A percentile compares a stretch with the other conserved stretches of the same genome.
Evolutionary conservation across 2,329 filamentous ascomycete genomes (phyloP).

Genomic region (Paecilomyces variotii): DNA sequence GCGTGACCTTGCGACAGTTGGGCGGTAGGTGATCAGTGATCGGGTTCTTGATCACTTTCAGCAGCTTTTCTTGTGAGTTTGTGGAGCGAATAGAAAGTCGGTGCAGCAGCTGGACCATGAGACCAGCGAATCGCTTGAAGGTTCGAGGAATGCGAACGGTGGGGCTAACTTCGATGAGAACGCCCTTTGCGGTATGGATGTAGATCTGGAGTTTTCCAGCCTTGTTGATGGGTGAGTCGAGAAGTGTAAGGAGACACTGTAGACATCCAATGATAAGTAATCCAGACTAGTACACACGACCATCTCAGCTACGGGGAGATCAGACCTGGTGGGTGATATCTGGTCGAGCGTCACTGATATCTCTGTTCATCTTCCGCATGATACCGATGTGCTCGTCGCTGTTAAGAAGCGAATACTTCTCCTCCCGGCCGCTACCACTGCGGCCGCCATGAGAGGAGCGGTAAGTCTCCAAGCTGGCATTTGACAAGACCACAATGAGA

Average conservation of each 20-base stretch:
- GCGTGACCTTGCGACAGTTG: slow-evolving; percentile 94
- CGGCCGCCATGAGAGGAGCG: slow-evolving; percentile 71
- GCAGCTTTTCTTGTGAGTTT: slow-evolving; percentile 92
- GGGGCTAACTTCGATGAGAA: slow-evolving; percentile 96
- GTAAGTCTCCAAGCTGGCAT: slow-evolving; percentile 96
- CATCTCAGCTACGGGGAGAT: slow-evolving; percentile 11
- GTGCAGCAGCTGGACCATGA: slow-evolving; percentile 97
- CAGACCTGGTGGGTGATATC: slow-evolving; percentile 97
- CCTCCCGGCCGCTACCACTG: slow-evolving; percentile 61
- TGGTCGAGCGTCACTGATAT: slow-evolving; percentile 94
- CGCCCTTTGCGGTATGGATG: slow-evolving; percentile 94
- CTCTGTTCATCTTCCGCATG: slow-evolving; percentile 98
- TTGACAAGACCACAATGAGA: slow-evolving; percentile 90
- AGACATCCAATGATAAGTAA: slow-evolving; percentile 10
- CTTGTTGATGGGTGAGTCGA: slow-evolving; percentile 98
- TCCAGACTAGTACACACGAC: slow-evolving; percentile 4
- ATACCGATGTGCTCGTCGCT: slow-evolving; percentile 98
- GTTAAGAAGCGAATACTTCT: slow-evolving; percentile 96
- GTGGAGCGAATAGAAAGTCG: slow-evolving; percentile 92
- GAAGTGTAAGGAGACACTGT: slow-evolving; percentile 90
- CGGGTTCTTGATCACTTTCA: slow-evolving; percentile 96
- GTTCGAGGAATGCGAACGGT: slow-evolving; percentile 95
- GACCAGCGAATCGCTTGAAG: slow-evolving; percentile 95
- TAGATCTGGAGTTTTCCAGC: slow-evolving; percentile 96
- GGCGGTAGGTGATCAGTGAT: slow-evolving; percentile 94